Conservation (phyloP, 2,329 filamentous ascomycete genomes). For the Fusarium drepaniforme region DNA sequence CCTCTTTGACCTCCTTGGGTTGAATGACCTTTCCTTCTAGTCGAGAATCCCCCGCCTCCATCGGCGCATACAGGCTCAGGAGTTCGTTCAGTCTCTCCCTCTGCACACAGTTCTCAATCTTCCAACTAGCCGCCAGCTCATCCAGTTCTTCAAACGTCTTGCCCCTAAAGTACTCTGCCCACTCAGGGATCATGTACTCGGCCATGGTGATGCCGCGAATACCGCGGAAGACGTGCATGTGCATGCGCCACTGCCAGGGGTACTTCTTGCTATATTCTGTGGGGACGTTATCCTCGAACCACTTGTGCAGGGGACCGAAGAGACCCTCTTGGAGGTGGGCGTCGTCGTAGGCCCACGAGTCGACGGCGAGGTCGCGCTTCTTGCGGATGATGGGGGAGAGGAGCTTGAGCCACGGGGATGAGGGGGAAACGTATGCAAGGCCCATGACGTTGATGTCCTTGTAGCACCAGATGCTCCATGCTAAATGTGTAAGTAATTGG, state of each 20-base stretch:
- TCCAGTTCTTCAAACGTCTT: constrained; percentile 65
- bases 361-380: constrained; percentile 65
- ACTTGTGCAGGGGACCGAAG: constrained; percentile 53
- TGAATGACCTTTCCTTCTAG: constrained; percentile 46
- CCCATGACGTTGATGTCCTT: constrained; percentile 68
- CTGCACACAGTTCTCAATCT: constrained; percentile 65
- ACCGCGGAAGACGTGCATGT: constrained; percentile 61
- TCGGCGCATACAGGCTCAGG: constrained; percentile 57
- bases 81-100: constrained; percentile 64
- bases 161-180: constrained; percentile 65
- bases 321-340: constrained; percentile 48
- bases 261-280: constrained; percentile 59
- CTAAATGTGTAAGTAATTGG: constrained; percentile 8
- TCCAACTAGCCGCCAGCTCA: constrained; percentile 62
- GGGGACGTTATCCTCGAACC: constrained; percentile 58
- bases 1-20: constrained; percentile 25
- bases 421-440: constrained; percentile 61
- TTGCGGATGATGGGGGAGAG: constrained; percentile 66
- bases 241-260: constrained; percentile 61
- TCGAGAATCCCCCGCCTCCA: constrained; percentile 38
- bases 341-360: constrained; percentile 63
- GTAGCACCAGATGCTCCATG: constrained; percentile 71
- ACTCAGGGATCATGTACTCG: constrained; percentile 64
- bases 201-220: constrained; percentile 56
- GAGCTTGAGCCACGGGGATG: constrained; percentile 61